Base-by-base conservation (phyloP, 2,329 filamentous ascomycete genomes). In the Diaporthe citriasiana region DNA sequence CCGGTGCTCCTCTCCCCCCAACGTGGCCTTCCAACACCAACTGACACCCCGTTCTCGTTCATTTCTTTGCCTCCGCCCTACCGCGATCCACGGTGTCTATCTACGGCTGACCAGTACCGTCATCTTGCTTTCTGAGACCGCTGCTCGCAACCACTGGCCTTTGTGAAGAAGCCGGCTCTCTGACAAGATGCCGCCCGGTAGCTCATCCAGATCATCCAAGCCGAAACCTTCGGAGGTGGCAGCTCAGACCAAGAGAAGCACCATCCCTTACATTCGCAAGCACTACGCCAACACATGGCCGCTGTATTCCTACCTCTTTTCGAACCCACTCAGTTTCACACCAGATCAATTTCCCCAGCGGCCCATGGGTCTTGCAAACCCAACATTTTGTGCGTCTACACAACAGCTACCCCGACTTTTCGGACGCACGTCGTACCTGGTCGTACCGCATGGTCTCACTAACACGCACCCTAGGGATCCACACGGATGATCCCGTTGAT, bases 171-270 rank as follows among this genome's bases (percentile, higher is more conserved):
- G n/a, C n/a, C 33, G 27, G 33, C 55, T 70, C 69, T 70, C 70
- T 65, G 38, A 60, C 77, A 81, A 75, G 57, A 92, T 92, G 90
- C 88, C 89, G 74, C 78, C 79, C 33, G 75, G 78, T 30, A 80
- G 76, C 74, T 78, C 77, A 19, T 77, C 77, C 56, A 79, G 78
- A 71, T 86, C 87, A 65, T 85, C 88, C 71, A 91, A 88, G 82
- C 88, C 88, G 59, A 92, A 91, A 82, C 89, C 91, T 17, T 90
- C 92, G 53, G 92, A 94, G 77, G 90, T 95, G 71, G 93, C 93
- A 71, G 89, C 90, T 35, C 92, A 94, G 80, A 93, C 92, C n/a
- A 94, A 94, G 82, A 89, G 87, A 78, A 88, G 88, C 74, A 93
- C 92, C 80, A 92, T 94, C 76, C 92, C 93, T 22, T 84, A 89